Percentiles rank a stretch among this genome's conserved stretches.
Conservation (phyloP, 208 protist genomes). For the Acanthamoeba royreba region DNA sequence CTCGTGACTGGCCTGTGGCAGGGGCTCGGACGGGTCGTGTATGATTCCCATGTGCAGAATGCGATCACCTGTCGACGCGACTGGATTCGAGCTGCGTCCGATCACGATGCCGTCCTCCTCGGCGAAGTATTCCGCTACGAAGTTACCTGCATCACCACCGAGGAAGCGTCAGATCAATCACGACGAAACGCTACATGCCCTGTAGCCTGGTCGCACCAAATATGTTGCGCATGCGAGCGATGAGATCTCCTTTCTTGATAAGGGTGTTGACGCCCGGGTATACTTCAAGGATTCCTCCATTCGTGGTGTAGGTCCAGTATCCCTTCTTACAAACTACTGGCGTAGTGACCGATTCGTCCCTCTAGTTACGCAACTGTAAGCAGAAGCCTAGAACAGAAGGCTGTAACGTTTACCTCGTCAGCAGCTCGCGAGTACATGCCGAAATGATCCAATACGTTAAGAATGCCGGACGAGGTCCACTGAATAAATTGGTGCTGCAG, state of each 20-base stretch:
- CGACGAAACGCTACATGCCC: background rate
- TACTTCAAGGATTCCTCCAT: constrained; percentile 48
- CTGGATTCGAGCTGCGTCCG: constrained; percentile 58
- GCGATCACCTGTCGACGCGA: constrained; percentile 48
- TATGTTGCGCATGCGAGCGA: constrained; percentile 34
- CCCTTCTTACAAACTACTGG: constrained; percentile 22
- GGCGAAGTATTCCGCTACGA: constrained; percentile 45
- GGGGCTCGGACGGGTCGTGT: background rate
- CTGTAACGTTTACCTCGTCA: background rate
- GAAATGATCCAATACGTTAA: constrained; percentile 45
- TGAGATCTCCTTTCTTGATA: constrained; percentile 40
- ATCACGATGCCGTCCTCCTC: constrained; percentile 59
- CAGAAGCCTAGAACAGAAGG: background rate
- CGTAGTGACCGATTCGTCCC: background rate
- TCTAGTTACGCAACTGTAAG: background rate
- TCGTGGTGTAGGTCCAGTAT: constrained; percentile 47
- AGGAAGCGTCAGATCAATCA: background rate
- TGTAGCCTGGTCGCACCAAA: background rate
- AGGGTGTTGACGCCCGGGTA: constrained; percentile 46
- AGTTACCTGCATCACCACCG: constrained; percentile 9
- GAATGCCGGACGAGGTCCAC: constrained; percentile 17
- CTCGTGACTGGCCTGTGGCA: background rate
- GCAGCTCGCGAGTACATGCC: constrained; percentile 11
- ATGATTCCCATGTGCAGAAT: constrained; percentile 60
- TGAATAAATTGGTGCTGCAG: constrained; percentile 30